Evolutionary conservation across 495 filamentous ascomycete genomes (phyloP), one percentile per base, ranked within the genome.

Genomic region (Podospora tetraspora): DNA sequence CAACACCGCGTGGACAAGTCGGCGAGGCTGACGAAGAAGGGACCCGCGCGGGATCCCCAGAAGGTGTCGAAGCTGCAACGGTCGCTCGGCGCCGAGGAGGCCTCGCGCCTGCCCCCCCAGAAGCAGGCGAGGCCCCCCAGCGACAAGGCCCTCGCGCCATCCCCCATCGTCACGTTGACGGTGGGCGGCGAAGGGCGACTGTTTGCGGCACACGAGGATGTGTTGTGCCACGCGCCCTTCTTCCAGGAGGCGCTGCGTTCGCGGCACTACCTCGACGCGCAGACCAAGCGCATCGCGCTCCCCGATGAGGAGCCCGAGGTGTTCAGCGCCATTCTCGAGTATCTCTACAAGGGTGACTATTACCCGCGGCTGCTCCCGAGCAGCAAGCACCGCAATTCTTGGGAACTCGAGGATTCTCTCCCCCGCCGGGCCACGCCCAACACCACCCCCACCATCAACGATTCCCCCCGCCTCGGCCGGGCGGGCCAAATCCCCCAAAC

Each of bases 291-390:
- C 69, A 89, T 97, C 79, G 81, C 87, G 62, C 87, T 97, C 59
- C 90, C 92, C 11, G 87, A 93, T 73, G 93, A 97, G 80, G 87
- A 93, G 74, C 90, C 94, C 24, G 92, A 96, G 78, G 85, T 95
- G 77, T 91, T 97, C 82, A 94, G 92, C 71, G 92, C 89, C 29
- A 84, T 97, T 37, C 90, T 97, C 72, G 93, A 97, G 77, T 97
- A 92, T 77, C 89, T 97, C 68, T 96, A 97, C 87, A 93, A 94
- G 81, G 85, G 93, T 82, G 93, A 97, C 80, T 97, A 97, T 81
- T 94, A 90, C 72, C 94, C 91, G 3, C 85, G 88, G 64, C 80
- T 94, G 62, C 71, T 88, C 27, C 89, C 43, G 5, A 52, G 91
- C 77, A 90, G 90, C 79, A 86, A 89, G 78, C 84, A 84, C 57